A percentile compares a stretch with the other conserved stretches of the same genome.
Evolutionary conservation across 2,329 filamentous ascomycete species (phyloP).

Genomic region (Raffaelea ambrosiae): DNA sequence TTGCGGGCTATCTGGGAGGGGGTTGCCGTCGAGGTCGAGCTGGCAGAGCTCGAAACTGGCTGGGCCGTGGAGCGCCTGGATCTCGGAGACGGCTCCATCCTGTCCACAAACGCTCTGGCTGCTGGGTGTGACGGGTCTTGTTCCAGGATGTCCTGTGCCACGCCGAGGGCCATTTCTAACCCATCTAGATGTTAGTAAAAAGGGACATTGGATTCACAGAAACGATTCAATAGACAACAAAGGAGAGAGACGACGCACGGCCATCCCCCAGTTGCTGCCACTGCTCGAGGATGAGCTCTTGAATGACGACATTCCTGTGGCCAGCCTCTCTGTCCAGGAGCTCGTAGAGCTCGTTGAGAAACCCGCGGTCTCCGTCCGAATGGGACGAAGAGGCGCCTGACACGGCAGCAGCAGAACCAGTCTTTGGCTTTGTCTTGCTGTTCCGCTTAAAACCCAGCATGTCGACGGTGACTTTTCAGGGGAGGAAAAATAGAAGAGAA

Average conservation of each 20-base stretch:
- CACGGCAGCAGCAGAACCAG: no score
- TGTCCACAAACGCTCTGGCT: constrained; percentile 1
- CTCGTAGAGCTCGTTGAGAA: constrained; percentile 12
- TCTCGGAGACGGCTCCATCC: neutral
- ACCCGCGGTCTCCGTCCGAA: neutral
- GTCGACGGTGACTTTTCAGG: no score
- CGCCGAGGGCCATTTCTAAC: constrained; percentile 6
- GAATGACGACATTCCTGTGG: constrained; percentile 5
- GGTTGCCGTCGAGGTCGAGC: no score
- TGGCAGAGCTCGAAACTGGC: no score
- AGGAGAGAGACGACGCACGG: neutral
- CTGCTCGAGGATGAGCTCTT: constrained; percentile 11
- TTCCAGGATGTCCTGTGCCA: constrained; percentile 11
- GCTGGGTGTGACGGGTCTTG: constrained; percentile 4
- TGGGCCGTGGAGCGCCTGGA: no score
- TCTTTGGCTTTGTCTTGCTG: no score
- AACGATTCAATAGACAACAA: neutral
- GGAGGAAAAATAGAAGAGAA: no score
- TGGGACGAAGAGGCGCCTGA: no score
- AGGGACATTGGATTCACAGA: neutral
- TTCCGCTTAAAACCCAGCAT: no score
- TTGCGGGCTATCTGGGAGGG: no score
- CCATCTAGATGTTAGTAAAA: neutral
- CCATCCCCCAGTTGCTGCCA: constrained; percentile 10
- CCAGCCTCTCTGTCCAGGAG: constrained; percentile 6